These are phyloP conservation scores for Fusarium acutatum DNA, from an alignment of 2,329 filamentous ascomycete genomes.

Conservation along the genomic window DNA sequence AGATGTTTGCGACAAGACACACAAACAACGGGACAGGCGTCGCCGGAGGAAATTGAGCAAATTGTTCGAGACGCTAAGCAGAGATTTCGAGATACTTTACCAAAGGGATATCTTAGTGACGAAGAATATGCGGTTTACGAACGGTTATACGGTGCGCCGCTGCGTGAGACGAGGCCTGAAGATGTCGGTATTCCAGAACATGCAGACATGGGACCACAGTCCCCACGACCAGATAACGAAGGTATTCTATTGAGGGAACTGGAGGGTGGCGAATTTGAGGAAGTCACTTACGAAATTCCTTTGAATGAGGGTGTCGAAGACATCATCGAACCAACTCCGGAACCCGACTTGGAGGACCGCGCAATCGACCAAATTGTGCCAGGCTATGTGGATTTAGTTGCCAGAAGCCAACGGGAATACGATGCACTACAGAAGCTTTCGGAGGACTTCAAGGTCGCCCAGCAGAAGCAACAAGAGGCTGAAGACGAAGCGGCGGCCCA, in stretches of 20 bases:
- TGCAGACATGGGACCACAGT: slow-evolving; percentile 47
- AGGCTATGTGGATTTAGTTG: slow-evolving; percentile 58
- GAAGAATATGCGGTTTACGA: slow-evolving; percentile 81
- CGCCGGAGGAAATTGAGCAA: slow-evolving; percentile 60
- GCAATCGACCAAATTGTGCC: slow-evolving; percentile 42
- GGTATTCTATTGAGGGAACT: slow-evolving; percentile 62
- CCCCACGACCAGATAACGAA: slow-evolving; percentile 45
- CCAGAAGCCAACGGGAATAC: slow-evolving; percentile 64
- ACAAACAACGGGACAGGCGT: slow-evolving; percentile 1
- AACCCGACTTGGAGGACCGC: slow-evolving; percentile 4
- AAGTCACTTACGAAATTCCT: slow-evolving; percentile 60
- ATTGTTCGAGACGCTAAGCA: slow-evolving; percentile 77
- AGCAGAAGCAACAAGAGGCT: slow-evolving; percentile 46
- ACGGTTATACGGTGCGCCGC: slow-evolving; percentile 80
- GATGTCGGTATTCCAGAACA: slow-evolving; percentile 62
- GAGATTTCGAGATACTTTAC: slow-evolving; percentile 79
- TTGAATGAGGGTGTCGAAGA: slow-evolving; percentile 28
- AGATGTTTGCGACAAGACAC: slow-evolving; percentile 35
- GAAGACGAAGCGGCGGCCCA: slow-evolving; percentile 47
- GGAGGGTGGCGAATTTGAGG: slow-evolving; percentile 67
- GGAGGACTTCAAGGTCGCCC: slow-evolving; percentile 63
- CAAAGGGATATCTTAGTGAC: slow-evolving; percentile 72
- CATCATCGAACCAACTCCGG: slow-evolving; percentile 22
- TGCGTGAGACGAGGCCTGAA: slow-evolving; percentile 67
- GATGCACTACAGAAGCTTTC: slow-evolving; percentile 63